Conservation (phyloP, 2,329 filamentous ascomycete species). For the Curvularia sp. region DNA sequence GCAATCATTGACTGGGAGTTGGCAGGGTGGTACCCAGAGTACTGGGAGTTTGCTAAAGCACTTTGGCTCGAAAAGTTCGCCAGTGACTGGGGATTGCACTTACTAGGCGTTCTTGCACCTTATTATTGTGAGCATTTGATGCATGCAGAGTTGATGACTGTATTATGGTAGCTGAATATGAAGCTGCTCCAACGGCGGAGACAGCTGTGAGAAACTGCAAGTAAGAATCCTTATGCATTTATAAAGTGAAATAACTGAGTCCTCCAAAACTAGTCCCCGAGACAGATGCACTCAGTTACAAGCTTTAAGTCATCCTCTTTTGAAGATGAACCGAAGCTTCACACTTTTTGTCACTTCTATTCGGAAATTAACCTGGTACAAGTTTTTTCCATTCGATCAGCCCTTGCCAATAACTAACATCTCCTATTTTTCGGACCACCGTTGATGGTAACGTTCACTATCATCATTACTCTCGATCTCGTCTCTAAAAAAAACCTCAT, state of each 20-base stretch:
- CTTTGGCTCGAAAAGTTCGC: constrained; percentile 28
- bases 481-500: too few species aligned
- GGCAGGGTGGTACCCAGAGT: constrained; percentile 34
- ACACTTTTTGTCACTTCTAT: too few species aligned
- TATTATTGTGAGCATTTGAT: constrained; percentile 28
- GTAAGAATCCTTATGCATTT: background rate
- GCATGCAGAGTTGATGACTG: constrained; percentile 20
- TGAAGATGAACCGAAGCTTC: too few species aligned
- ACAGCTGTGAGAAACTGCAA: background rate
- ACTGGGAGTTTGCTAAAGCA: constrained; percentile 38
- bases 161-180: constrained; percentile 19
- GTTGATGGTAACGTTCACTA: too few species aligned
- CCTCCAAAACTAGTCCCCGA: too few species aligned
- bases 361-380: too few species aligned
- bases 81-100: constrained; percentile 19
- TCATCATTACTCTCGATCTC: too few species aligned
- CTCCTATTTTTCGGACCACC: too few species aligned
- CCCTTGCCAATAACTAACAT: too few species aligned
- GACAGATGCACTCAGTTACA: too few species aligned
- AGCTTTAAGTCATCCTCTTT: too few species aligned
- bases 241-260: background rate
- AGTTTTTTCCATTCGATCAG: too few species aligned
- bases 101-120: constrained; percentile 26
- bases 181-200: background rate
- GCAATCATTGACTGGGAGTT: constrained; percentile 34